Evolutionary conservation across 345 rosid genomes (phyloP).

Genomic region (Linum lewisii): DNA sequence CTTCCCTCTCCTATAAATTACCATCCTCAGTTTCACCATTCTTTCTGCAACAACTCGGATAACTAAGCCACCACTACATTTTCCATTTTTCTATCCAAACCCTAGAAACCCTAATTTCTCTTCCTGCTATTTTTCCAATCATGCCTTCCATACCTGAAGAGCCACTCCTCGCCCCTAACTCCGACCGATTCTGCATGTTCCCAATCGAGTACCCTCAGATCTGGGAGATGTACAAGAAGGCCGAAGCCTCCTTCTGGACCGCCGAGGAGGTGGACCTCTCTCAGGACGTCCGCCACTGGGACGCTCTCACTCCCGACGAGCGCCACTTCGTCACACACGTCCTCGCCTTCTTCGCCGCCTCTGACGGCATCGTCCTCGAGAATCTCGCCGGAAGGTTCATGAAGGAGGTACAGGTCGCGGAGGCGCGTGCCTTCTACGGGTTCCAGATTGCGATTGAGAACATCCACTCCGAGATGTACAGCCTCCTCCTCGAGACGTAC

Average conservation of each 20-base stretch:
- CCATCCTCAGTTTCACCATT: background rate
- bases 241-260: conserved; percentile 97
- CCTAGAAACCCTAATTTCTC: background rate
- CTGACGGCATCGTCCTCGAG: conserved; percentile 85
- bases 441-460: conserved; percentile 96
- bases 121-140: background rate
- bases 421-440: conserved; percentile 97
- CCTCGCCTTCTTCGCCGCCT: conserved; percentile 94
- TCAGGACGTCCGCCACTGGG: conserved; percentile 72
- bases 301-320: conserved; percentile 51
- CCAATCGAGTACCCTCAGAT: conserved; percentile 82
- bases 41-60: background rate
- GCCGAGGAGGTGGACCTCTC: conserved; percentile 98
- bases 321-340: conserved; percentile 82
- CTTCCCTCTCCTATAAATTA: conserved; percentile 9
- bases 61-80: too few relatives aligned
- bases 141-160: conserved; percentile 86
- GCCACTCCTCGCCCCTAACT: conserved; percentile 66
- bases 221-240: conserved; percentile 99
- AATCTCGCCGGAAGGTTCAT: conserved; percentile 82
- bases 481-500: conserved; percentile 82
- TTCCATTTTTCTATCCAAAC: background rate
- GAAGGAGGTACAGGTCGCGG: conserved; percentile 86
- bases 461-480: conserved; percentile 94
- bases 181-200: conserved; percentile 89